Evolutionary conservation across 495 filamentous ascomycete species (phyloP).

Genomic region (Penicillium dipodomyicola): DNA sequence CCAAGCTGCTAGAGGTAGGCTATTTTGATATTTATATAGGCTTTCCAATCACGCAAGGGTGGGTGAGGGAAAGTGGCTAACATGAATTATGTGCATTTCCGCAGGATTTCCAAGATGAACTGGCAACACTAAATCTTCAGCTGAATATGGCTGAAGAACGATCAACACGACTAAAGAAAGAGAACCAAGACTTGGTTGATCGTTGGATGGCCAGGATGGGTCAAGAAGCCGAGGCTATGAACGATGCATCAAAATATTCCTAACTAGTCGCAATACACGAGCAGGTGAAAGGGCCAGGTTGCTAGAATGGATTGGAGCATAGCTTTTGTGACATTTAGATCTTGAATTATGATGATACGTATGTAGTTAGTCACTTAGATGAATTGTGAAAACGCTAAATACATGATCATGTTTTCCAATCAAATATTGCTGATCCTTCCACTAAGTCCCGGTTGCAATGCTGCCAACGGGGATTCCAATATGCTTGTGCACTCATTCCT

Average conservation of each 20-base stretch:
- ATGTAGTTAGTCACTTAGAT: not conserved
- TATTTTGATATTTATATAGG: not conserved
- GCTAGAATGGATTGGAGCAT: not conserved
- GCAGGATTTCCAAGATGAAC: conserved; percentile 85
- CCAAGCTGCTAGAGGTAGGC: conserved; percentile 70
- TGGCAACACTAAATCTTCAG: conserved; percentile 79
- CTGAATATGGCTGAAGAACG: conserved; percentile 80
- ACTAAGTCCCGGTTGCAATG: too few relatives aligned
- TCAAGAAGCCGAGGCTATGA: conserved; percentile 85
- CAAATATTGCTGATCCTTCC: not conserved
- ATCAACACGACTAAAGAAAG: conserved; percentile 63
- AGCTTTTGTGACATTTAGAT: not conserved
- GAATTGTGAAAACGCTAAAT: not conserved
- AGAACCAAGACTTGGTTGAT: conserved; percentile 85
- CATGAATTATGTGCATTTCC: conserved; percentile 7
- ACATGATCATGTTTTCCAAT: not conserved
- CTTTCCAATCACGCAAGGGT: not conserved
- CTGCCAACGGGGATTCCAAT: too few relatives aligned
- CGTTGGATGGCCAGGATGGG: conserved; percentile 88
- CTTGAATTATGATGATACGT: not conserved
- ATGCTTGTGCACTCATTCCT: too few relatives aligned
- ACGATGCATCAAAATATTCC: conserved; percentile 55
- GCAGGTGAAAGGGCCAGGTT: not conserved
- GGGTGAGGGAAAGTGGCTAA: conserved; percentile 1
- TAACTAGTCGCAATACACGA: conserved; percentile 16